These are phyloP conservation scores for Sugiyamaella japonica DNA, from an alignment of 1,139 yeast species.

Conservation along the genomic window DNA sequence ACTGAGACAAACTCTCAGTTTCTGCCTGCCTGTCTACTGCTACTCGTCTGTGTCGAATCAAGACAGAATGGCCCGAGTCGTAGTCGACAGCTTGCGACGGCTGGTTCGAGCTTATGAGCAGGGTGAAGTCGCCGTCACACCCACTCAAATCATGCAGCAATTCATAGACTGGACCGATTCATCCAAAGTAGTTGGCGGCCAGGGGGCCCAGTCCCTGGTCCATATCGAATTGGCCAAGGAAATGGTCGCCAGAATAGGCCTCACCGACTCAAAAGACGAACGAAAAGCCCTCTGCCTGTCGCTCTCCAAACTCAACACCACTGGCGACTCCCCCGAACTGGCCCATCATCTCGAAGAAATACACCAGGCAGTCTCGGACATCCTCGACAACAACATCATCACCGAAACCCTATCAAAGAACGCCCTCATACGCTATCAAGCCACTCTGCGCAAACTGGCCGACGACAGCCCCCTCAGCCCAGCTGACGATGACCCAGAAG, in stretches of 20 bases:
- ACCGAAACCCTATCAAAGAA: constrained; percentile 23
- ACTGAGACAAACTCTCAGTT: constrained; percentile 77
- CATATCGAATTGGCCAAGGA: constrained; percentile 63
- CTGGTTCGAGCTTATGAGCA: constrained; percentile 49
- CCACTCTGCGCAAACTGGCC: constrained; percentile 16
- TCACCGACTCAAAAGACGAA: constrained; percentile 52
- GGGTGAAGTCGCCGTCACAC: constrained; percentile 48
- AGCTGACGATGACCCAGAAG: constrained; percentile 18
- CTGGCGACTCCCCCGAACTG: constrained; percentile 29
- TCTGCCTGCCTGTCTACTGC: constrained; percentile 88
- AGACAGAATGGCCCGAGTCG: constrained; percentile 59
- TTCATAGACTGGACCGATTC: constrained; percentile 89
- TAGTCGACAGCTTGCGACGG: constrained; percentile 66
- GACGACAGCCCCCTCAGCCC: constrained; percentile 18
- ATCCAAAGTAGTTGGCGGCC: constrained; percentile 54
- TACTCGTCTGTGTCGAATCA: constrained; percentile 79
- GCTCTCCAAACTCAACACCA: constrained; percentile 52
- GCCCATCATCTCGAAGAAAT: constrained; percentile 17
- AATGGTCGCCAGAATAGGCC: constrained; percentile 47
- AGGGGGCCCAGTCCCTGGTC: constrained; percentile 50
- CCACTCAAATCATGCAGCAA: constrained; percentile 69
- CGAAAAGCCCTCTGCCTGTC: constrained; percentile 58
- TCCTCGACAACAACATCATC: constrained; percentile 28
- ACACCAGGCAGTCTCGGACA: constrained; percentile 34
- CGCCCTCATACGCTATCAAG: constrained; percentile 17